phyloP scores from a whole-genome alignment of 1,284 basidiomycete genomes.

The Abortiporus biennis region DNA sequence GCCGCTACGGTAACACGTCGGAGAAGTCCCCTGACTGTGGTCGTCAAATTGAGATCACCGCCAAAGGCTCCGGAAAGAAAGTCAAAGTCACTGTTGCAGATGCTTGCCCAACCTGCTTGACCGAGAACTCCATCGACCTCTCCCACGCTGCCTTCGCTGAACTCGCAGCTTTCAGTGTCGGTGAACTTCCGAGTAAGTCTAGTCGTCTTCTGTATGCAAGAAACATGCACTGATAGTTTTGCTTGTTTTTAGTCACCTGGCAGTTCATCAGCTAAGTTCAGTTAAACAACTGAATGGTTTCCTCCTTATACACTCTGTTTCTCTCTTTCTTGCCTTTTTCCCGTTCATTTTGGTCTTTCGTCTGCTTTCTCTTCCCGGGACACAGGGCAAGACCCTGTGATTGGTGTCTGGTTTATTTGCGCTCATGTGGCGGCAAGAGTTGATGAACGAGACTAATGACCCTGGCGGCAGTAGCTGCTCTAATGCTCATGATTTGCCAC shows the following conservation, averaged over 20 bases:
- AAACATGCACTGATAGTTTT: background rate
- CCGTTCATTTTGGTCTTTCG: conserved; percentile 11
- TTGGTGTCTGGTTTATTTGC: conserved; percentile 14
- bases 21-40: conserved; percentile 57
- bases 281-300: conserved; percentile 27
- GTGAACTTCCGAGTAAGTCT: conserved; percentile 55
- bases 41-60: conserved; percentile 57
- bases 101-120: conserved; percentile 78
- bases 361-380: conserved; percentile 13
- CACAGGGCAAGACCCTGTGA: conserved; percentile 19
- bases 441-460: conserved; percentile 29
- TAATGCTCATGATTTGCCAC: conserved; percentile 6
- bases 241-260: conserved; percentile 38
- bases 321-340: conserved; percentile 5
- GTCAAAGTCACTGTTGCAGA: conserved; percentile 70
- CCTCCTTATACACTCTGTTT: conserved; percentile 7
- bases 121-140: conserved; percentile 71
- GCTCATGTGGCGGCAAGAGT: conserved; percentile 12
- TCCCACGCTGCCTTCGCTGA: conserved; percentile 67
- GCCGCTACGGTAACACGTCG: conserved; percentile 45
- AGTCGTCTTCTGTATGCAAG: conserved; percentile 3
- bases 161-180: conserved; percentile 50
- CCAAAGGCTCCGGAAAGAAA: conserved; percentile 46
- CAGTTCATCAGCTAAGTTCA: too few species aligned
- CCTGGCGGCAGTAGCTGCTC: conserved; percentile 32